phyloP scores from a whole-genome alignment of 192 early-diverging fungal genomes.

The Phycomyces blakesleeanus region DNA sequence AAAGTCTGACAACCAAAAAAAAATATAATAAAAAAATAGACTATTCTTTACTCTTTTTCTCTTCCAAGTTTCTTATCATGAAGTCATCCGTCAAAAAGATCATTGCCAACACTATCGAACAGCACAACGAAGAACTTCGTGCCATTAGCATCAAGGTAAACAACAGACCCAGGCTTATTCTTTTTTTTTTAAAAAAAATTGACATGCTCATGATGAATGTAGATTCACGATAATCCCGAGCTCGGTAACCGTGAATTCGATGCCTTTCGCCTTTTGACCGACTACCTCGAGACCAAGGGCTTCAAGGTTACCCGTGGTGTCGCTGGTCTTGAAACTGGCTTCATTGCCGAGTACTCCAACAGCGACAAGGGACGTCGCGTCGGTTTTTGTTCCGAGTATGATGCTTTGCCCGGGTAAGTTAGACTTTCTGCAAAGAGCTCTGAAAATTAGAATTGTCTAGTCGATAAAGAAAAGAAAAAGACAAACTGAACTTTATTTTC shows the following conservation, averaged over 20 bases:
- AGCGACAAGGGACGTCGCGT: constrained; percentile 42
- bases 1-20: too few relatives aligned
- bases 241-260: constrained; percentile 48
- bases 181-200: background rate
- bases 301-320: constrained; percentile 58
- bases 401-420: constrained; percentile 62
- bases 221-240: constrained; percentile 63
- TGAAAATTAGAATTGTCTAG: too few relatives aligned
- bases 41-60: constrained; percentile 1
- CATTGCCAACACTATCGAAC: constrained; percentile 19
- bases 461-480: too few relatives aligned
- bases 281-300: constrained; percentile 61
- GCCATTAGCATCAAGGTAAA: constrained; percentile 43
- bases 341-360: constrained; percentile 62
- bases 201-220: background rate
- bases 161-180: background rate
- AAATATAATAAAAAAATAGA: too few relatives aligned
- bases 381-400: constrained; percentile 56
- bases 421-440: background rate
- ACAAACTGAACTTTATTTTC: background rate
- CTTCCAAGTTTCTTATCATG: background rate
- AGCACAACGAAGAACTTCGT: constrained; percentile 30
- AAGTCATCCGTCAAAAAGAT: constrained; percentile 11
- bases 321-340: constrained; percentile 69
- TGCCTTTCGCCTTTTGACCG: constrained; percentile 59